These are phyloP conservation scores for Xylaria sp. DNA, from an alignment of 2,329 filamentous ascomycete species.

Conservation along the genomic window DNA sequence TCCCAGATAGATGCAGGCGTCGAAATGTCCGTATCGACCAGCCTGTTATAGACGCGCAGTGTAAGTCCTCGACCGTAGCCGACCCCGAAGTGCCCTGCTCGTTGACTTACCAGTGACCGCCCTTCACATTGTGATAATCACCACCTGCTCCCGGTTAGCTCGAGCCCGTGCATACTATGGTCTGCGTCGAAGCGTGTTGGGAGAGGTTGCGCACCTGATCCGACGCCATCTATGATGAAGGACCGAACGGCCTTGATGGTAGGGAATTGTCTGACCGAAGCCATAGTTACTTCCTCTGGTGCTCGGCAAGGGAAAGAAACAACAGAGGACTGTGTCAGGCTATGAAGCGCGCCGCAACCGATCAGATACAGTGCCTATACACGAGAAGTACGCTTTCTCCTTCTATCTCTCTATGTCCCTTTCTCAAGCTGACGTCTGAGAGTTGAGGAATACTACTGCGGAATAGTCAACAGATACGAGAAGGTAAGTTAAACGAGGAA, in stretches of 20 bases:
- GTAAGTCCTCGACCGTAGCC: conserved; percentile 7
- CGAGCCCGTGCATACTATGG: neutral
- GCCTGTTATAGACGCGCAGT: conserved; percentile 65
- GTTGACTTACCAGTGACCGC: conserved; percentile 69
- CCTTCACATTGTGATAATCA: conserved; percentile 92
- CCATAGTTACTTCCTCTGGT: conserved; percentile 50
- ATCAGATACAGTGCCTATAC: conserved; percentile 1
- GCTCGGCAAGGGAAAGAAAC: neutral
- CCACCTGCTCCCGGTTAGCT: conserved; percentile 62
- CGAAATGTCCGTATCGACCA: conserved; percentile 91
- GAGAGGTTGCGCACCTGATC: conserved; percentile 56
- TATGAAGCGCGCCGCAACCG: neutral
- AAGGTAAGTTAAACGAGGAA: neutral
- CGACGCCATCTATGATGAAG: conserved; percentile 73
- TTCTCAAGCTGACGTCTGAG: neutral
- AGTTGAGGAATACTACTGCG: neutral
- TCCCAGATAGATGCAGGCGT: conserved; percentile 93
- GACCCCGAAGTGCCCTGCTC: neutral
- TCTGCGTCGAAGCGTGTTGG: neutral
- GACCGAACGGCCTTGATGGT: conserved; percentile 80
- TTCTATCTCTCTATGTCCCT: neutral
- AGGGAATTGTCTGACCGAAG: conserved; percentile 69
- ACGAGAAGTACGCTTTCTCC: neutral
- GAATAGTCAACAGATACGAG: neutral
- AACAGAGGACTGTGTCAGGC: neutral